Conservation (phyloP, 495 filamentous ascomycete genomes). For the Cercophora sp. region DNA sequence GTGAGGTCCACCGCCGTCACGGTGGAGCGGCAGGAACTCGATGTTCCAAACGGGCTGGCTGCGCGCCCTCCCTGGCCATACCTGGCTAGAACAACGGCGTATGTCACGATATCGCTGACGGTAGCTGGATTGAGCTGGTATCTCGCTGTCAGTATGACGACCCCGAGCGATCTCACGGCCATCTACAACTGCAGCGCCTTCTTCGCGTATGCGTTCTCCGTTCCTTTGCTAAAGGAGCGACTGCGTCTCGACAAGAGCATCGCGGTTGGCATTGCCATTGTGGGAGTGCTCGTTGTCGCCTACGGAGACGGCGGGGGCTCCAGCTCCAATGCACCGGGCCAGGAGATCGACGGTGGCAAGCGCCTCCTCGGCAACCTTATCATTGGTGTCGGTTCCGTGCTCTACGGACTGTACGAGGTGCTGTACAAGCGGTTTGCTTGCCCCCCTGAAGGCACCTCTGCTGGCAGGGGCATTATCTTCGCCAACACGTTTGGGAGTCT, state of each 20-base stretch:
- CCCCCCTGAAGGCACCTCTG: slow-evolving; percentile 80
- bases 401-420: slow-evolving; percentile 97
- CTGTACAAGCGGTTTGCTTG: slow-evolving; percentile 90
- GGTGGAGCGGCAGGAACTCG: slow-evolving; percentile 66
- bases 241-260: slow-evolving; percentile 74
- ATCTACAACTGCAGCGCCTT: slow-evolving; percentile 99
- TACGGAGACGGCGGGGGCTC: slow-evolving; percentile 75
- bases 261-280: slow-evolving; percentile 78
- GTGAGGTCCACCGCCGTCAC: slow-evolving; percentile 80
- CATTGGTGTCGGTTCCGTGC: slow-evolving; percentile 86
- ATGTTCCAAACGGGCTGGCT: slow-evolving; percentile 39
- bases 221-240: slow-evolving; percentile 81
- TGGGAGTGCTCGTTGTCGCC: slow-evolving; percentile 85
- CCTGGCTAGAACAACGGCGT: slow-evolving; percentile 69
- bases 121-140: slow-evolving; percentile 95
- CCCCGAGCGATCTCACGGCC: slow-evolving; percentile 85
- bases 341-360: slow-evolving; percentile 39
- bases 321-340: slow-evolving; percentile 22
- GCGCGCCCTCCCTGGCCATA: slow-evolving; percentile 51
- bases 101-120: slow-evolving; percentile 82
- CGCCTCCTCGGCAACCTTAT: slow-evolving; percentile 80
- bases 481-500: slow-evolving; percentile 85
- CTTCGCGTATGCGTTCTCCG: slow-evolving; percentile 94
- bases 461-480: slow-evolving; percentile 82
- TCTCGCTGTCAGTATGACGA: slow-evolving; percentile 87